Evolutionary conservation across 176 grass and related monocot genomes (phyloP).

Genomic region (Olyra latifolia): DNA sequence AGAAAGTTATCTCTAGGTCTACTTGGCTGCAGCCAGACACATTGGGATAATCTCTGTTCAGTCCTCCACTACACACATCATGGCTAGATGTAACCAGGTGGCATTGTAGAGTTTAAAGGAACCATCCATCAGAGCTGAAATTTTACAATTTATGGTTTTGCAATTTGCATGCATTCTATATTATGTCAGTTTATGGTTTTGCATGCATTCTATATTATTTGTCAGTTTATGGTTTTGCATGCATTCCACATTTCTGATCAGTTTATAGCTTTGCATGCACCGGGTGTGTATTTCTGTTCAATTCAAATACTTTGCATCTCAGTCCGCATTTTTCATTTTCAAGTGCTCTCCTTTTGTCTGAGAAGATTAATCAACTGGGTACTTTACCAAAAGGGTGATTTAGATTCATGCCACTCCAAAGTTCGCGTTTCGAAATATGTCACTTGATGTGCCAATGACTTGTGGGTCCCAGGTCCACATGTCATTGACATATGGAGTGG

Average conservation of each 20-base stretch:
- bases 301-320: slow-evolving; percentile 5
- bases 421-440: too few species aligned
- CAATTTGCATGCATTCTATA: too few species aligned
- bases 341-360: background rate
- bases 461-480: too few species aligned
- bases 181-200: background rate
- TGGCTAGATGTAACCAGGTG: background rate
- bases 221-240: background rate
- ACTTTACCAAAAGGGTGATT: too few species aligned
- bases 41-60: background rate
- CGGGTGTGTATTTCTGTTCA: background rate
- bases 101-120: slow-evolving; percentile 1
- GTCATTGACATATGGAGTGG: too few species aligned
- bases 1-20: background rate
- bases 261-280: background rate
- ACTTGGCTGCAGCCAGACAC: background rate
- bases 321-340: background rate
- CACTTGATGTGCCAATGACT: too few species aligned
- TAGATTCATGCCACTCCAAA: too few species aligned
- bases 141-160: too few species aligned
- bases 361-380: too few species aligned
- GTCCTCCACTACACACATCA: background rate
- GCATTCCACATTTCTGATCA: background rate
- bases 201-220: background rate
- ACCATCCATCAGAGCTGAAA: background rate